phyloP scores from a whole-genome alignment of 2,329 filamentous ascomycete genomes.

The Ophiostoma populinum region DNA sequence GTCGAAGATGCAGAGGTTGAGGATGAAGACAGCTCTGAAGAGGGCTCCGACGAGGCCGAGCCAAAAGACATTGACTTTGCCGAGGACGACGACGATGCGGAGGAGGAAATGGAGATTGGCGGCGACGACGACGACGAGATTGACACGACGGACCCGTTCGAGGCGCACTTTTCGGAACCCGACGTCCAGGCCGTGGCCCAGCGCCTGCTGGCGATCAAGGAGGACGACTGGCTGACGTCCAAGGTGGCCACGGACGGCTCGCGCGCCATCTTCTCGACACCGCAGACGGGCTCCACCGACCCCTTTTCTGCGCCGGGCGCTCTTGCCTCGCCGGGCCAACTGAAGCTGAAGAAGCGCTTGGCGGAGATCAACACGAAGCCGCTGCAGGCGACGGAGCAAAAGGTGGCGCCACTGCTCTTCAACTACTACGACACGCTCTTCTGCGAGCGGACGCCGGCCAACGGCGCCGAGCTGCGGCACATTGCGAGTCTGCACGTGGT shows the following conservation, averaged over 20 bases:
- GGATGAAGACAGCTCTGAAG: slow-evolving; percentile 11
- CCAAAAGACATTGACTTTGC: slow-evolving; percentile 13
- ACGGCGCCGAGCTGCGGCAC: slow-evolving; percentile 51
- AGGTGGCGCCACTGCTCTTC: slow-evolving; percentile 56
- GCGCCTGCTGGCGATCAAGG: slow-evolving; percentile 32
- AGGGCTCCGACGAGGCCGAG: slow-evolving; percentile 13
- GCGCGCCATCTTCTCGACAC: slow-evolving; percentile 29
- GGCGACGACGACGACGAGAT: slow-evolving; percentile 34
- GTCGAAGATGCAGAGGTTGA: neutral
- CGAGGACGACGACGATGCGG: neutral
- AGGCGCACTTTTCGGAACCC: slow-evolving; percentile 57
- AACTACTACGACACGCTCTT: slow-evolving; percentile 69
- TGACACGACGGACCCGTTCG: slow-evolving; percentile 50
- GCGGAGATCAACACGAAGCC: slow-evolving; percentile 31
- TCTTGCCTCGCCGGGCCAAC: slow-evolving; percentile 23
- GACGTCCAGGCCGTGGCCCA: slow-evolving; percentile 41
- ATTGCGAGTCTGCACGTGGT: slow-evolving; percentile 68
- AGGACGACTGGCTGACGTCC: slow-evolving; percentile 32
- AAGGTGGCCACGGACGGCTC: slow-evolving; percentile 29
- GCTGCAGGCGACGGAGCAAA: slow-evolving; percentile 45
- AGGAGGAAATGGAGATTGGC: slow-evolving; percentile 15
- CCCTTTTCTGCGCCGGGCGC: slow-evolving; percentile 18
- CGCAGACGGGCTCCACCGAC: slow-evolving; percentile 22
- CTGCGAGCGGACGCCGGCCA: slow-evolving; percentile 51
- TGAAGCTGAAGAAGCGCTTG: slow-evolving; percentile 57